A percentile compares a stretch with the other conserved stretches of the same genome.
These are phyloP conservation scores for Marasmius tenuissimus DNA, from an alignment of 1,284 basidiomycete species.

Conservation along the genomic window DNA sequence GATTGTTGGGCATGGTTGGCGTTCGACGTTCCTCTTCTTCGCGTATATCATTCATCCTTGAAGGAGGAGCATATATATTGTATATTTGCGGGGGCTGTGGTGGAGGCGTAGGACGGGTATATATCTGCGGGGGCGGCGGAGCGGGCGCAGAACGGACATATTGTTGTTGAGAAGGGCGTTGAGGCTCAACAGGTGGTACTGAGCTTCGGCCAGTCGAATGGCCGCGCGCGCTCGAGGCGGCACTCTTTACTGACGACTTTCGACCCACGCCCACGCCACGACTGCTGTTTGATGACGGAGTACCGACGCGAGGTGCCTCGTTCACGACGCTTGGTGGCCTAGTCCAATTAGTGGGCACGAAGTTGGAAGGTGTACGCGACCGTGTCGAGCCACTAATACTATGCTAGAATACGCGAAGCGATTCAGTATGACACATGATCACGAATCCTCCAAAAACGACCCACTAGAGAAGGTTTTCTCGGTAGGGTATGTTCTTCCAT, in stretches of 20 bases:
- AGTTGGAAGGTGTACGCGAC: constrained; percentile 5
- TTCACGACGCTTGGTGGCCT: neutral
- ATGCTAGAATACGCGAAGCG: neutral
- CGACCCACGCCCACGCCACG: constrained; percentile 5
- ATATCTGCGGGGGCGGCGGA: neutral
- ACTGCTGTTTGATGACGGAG: neutral
- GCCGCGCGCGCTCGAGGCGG: neutral
- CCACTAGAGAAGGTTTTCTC: constrained; percentile 9
- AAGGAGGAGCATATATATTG: neutral
- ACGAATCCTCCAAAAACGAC: neutral
- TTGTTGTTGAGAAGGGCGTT: neutral
- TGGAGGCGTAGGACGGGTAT: neutral
- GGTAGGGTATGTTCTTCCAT: constrained; percentile 8
- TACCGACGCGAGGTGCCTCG: constrained; percentile 5
- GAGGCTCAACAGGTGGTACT: neutral
- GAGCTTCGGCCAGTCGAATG: neutral
- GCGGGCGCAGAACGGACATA: neutral
- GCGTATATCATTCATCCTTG: neutral
- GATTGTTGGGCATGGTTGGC: neutral
- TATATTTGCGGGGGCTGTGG: neutral
- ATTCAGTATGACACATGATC: neutral
- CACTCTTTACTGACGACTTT: neutral
- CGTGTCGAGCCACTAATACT: constrained; percentile 4
- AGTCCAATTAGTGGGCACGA: neutral
- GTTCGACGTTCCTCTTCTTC: neutral